Conservation (phyloP, 2,329 filamentous ascomycete species). For the Colletotrichum navitas region DNA sequence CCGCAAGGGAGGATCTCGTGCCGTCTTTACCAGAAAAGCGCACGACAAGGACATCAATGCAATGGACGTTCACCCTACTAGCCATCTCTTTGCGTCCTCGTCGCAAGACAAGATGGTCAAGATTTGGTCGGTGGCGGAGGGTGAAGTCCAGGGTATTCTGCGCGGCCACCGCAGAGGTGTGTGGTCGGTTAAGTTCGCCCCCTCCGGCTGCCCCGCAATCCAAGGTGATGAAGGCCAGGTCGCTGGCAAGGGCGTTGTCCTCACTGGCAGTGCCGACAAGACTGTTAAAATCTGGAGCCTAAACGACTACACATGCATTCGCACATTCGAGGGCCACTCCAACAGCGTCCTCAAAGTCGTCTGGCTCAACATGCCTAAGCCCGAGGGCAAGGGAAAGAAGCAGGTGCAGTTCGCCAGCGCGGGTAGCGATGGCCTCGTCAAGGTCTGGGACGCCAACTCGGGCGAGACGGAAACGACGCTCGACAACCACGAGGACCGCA, state of each 20-base stretch:
- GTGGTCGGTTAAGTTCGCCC: constrained; percentile 94
- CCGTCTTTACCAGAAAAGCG: constrained; percentile 90
- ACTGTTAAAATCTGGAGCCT: constrained; percentile 96
- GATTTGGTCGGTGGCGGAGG: constrained; percentile 92
- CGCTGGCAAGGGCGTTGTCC: constrained; percentile 82
- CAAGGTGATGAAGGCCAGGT: constrained; percentile 79
- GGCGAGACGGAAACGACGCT: constrained; percentile 90
- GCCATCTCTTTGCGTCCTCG: constrained; percentile 90
- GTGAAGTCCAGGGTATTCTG: constrained; percentile 90
- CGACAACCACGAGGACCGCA: constrained; percentile 96
- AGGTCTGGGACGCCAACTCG: constrained; percentile 91
- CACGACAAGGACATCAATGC: constrained; percentile 99
- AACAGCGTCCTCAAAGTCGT: constrained; percentile 95
- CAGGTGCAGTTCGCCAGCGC: constrained; percentile 84
- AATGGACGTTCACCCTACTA: constrained; percentile 81
- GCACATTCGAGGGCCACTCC: constrained; percentile 96
- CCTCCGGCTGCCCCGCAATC: constrained; percentile 79
- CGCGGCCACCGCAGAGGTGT: constrained; percentile 94
- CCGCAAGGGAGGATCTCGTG: constrained; percentile 69
- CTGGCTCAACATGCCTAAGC: constrained; percentile 76
- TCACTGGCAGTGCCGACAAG: constrained; percentile 96
- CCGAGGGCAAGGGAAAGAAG: constrained; percentile 65
- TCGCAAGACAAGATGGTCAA: constrained; percentile 98
- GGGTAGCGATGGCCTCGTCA: constrained; percentile 93
- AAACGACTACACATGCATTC: constrained; percentile 89